Percentiles rank a stretch among this genome's conserved stretches.
phyloP scores from a whole-genome alignment of 2,329 filamentous ascomycete genomes.

The Penicillium sp. region DNA sequence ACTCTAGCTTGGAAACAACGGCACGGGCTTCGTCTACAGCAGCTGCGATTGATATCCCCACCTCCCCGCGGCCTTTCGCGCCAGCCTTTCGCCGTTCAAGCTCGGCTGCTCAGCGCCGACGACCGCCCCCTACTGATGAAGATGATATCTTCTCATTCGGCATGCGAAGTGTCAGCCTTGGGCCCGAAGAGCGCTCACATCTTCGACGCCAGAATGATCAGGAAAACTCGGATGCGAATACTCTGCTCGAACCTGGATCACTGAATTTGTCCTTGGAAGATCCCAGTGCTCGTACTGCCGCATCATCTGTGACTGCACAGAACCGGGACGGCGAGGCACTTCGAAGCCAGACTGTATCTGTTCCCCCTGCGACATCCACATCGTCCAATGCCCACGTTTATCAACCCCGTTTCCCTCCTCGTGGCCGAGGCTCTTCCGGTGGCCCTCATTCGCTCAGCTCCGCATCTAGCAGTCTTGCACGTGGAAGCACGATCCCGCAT shows the following conservation, averaged over 20 bases:
- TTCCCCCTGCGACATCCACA: slow-evolving; percentile 28
- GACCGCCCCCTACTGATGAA: slow-evolving; percentile 37
- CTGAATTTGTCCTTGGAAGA: slow-evolving; percentile 17
- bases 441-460: slow-evolving; percentile 41
- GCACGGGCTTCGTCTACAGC: slow-evolving; percentile 37
- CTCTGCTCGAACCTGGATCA: neutral
- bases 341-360: slow-evolving; percentile 23
- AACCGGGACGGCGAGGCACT: slow-evolving; percentile 22
- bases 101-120: slow-evolving; percentile 43
- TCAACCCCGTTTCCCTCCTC: slow-evolving; percentile 39
- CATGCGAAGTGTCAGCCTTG: slow-evolving; percentile 49
- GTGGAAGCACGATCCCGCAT: slow-evolving; percentile 32
- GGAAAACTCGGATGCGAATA: slow-evolving; percentile 21
- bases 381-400: slow-evolving; percentile 36
- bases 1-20: slow-evolving; percentile 35
- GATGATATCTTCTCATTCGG: slow-evolving; percentile 47
- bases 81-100: slow-evolving; percentile 46
- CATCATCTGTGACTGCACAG: slow-evolving; percentile 10
- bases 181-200: slow-evolving; percentile 40
- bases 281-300: slow-evolving; percentile 9
- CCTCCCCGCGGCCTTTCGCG: slow-evolving; percentile 44
- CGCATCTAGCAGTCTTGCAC: slow-evolving; percentile 41
- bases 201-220: slow-evolving; percentile 37
- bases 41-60: slow-evolving; percentile 51
- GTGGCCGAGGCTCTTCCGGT: slow-evolving; percentile 39